Evolutionary conservation across 805 yeast species (phyloP).

Genomic region (Spathaspora gorwiae): DNA sequence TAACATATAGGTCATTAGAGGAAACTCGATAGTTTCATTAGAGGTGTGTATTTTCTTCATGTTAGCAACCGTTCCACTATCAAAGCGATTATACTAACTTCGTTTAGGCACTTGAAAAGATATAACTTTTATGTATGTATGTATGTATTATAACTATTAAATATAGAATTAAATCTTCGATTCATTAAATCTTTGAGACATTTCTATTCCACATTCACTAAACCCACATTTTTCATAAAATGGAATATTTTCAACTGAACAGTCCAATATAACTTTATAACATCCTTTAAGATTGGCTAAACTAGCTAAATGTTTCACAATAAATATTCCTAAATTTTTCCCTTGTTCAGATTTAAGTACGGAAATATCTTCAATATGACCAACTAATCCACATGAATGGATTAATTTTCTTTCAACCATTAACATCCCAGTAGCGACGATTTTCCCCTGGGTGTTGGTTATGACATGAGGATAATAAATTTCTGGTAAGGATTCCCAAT

Average conservation of each 20-base stretch:
- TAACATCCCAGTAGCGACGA: constrained; percentile 83
- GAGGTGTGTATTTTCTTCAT: constrained; percentile 44
- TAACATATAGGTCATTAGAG: constrained; percentile 53
- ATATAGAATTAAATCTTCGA: no score
- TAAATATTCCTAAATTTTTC: constrained; percentile 63
- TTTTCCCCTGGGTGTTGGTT: constrained; percentile 41
- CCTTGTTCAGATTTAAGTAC: constrained; percentile 77
- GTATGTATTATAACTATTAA: not conserved
- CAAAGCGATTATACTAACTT: not conserved
- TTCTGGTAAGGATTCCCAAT: constrained; percentile 52
- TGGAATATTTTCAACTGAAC: constrained; percentile 73
- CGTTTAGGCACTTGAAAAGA: constrained; percentile 30
- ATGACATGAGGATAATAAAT: constrained; percentile 72
- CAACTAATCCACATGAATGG: constrained; percentile 80
- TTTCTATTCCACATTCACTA: constrained; percentile 59
- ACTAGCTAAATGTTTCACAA: constrained; percentile 59
- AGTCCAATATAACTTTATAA: constrained; percentile 86
- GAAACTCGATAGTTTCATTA: constrained; percentile 70
- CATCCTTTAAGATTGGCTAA: constrained; percentile 63
- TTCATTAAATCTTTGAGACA: constrained; percentile 28
- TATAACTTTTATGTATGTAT: constrained; percentile 12
- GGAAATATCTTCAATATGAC: constrained; percentile 94
- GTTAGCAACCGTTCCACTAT: no score
- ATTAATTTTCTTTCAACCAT: constrained; percentile 78
- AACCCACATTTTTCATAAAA: constrained; percentile 90